Evolutionary conservation across 1,139 yeast species (phyloP).

Genomic region (Blastobotrys malaysiensis): DNA sequence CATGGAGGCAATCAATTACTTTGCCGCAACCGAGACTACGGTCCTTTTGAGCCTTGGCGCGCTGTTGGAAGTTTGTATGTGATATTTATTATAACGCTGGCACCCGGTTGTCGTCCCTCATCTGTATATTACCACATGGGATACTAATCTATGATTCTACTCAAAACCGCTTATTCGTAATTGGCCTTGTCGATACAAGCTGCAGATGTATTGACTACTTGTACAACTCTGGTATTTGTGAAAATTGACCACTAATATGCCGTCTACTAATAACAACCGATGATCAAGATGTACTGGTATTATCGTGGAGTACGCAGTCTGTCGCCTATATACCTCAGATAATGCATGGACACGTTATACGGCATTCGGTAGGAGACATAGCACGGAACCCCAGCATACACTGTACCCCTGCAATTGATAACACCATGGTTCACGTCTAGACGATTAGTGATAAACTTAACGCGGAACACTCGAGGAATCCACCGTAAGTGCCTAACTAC

Average conservation of each 20-base stretch:
- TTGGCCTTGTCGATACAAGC: too few species aligned
- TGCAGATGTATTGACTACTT: too few species aligned
- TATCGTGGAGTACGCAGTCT: background rate
- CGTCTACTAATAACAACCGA: too few species aligned
- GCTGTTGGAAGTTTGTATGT: conserved; percentile 40
- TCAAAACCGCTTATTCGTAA: too few species aligned
- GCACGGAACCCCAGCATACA: background rate
- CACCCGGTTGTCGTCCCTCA: background rate
- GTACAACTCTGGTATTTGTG: too few species aligned
- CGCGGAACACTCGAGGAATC: too few species aligned
- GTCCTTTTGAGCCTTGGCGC: conserved; percentile 50
- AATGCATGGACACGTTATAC: background rate
- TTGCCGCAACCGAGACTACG: conserved; percentile 62
- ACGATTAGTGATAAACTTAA: too few species aligned
- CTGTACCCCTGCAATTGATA: background rate
- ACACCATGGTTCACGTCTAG: too few species aligned
- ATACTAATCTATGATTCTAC: too few species aligned
- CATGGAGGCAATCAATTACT: conserved; percentile 48
- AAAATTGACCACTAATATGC: too few species aligned
- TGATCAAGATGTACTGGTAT: background rate
- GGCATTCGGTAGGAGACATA: background rate
- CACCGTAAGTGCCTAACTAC: too few species aligned
- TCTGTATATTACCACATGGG: background rate
- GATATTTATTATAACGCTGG: background rate
- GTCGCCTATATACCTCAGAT: background rate